A percentile compares a stretch with the other conserved stretches of the same genome.
phyloP scores from a whole-genome alignment of 805 yeast species.

The Lipomyces starkeyi region DNA sequence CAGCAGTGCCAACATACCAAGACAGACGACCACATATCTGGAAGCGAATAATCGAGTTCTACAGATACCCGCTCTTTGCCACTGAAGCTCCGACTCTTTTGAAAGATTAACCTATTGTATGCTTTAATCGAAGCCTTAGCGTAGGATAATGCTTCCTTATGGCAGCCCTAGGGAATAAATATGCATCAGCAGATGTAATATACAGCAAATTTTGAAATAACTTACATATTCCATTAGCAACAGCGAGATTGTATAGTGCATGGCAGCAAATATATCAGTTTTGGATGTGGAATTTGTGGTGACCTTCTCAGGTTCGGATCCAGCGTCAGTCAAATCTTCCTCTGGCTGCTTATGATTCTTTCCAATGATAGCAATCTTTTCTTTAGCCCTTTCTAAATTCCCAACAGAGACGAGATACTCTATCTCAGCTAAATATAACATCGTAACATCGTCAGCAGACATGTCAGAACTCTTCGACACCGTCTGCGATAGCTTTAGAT shows the following conservation, averaged over 20 bases:
- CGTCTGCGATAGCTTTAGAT: slow-evolving; percentile 9
- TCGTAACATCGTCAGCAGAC: not conserved
- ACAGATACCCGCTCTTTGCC: not conserved
- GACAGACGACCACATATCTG: not conserved
- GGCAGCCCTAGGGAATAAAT: slow-evolving; percentile 14
- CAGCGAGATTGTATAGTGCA: slow-evolving; percentile 14
- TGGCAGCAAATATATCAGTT: not conserved
- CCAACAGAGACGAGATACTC: slow-evolving; percentile 24
- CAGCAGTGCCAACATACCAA: not conserved
- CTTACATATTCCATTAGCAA: slow-evolving; percentile 30
- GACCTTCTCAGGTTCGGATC: not conserved
- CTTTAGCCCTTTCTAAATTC: slow-evolving; percentile 24
- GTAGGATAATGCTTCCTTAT: slow-evolving; percentile 14
- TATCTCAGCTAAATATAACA: slow-evolving; percentile 14
- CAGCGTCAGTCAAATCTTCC: not conserved
- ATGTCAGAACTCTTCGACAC: slow-evolving; percentile 1
- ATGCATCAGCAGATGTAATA: slow-evolving; percentile 4
- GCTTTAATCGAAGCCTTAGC: slow-evolving; percentile 26
- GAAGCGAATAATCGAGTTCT: slow-evolving; percentile 3
- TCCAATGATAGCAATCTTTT: not conserved
- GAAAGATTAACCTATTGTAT: not conserved
- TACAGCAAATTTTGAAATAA: not conserved
- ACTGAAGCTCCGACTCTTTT: not conserved
- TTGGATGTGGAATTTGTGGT: not conserved
- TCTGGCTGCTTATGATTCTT: not conserved